Percentiles rank a stretch among this genome's conserved stretches.
phyloP scores from a whole-genome alignment of 2,329 filamentous ascomycete genomes.

The Cladobotryum protrusum region DNA sequence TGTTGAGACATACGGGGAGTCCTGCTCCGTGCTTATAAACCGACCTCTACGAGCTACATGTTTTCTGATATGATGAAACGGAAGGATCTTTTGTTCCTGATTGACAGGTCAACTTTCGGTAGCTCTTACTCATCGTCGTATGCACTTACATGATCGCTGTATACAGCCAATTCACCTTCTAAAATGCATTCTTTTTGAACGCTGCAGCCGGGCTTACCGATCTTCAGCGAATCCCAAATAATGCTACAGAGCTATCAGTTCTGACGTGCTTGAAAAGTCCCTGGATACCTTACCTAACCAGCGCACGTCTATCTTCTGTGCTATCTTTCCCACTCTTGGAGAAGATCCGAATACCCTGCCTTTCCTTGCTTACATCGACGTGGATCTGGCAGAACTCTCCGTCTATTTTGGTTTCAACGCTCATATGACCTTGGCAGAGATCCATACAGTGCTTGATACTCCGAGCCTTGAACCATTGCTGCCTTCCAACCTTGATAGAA shows the following conservation, averaged over 20 bases:
- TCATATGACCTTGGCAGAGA: conserved; percentile 57
- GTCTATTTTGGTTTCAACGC: conserved; percentile 76
- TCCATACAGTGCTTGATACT: conserved; percentile 70
- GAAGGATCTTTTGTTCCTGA: conserved; percentile 55
- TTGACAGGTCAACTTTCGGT: neutral
- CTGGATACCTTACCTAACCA: conserved; percentile 45
- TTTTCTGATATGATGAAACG: conserved; percentile 77
- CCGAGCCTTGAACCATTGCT: conserved; percentile 58
- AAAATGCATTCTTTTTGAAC: conserved; percentile 66
- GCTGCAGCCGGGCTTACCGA: conserved; percentile 52
- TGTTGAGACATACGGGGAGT: conserved; percentile 53
- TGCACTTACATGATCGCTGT: conserved; percentile 51
- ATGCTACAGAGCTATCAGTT: conserved; percentile 30
- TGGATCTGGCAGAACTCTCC: conserved; percentile 90
- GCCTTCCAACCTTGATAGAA: conserved; percentile 59
- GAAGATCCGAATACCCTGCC: conserved; percentile 66
- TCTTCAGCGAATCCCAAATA: conserved; percentile 57
- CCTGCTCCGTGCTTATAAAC: conserved; percentile 59
- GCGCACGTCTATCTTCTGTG: conserved; percentile 58
- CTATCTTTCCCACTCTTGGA: conserved; percentile 91
- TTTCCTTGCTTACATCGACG: conserved; percentile 55
- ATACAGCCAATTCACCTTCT: conserved; percentile 78
- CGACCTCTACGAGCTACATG: conserved; percentile 68
- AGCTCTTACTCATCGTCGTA: no score
- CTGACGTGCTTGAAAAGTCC: neutral